phyloP scores from a whole-genome alignment of 2,329 filamentous ascomycete genomes.

The Calonectria pteridis region DNA sequence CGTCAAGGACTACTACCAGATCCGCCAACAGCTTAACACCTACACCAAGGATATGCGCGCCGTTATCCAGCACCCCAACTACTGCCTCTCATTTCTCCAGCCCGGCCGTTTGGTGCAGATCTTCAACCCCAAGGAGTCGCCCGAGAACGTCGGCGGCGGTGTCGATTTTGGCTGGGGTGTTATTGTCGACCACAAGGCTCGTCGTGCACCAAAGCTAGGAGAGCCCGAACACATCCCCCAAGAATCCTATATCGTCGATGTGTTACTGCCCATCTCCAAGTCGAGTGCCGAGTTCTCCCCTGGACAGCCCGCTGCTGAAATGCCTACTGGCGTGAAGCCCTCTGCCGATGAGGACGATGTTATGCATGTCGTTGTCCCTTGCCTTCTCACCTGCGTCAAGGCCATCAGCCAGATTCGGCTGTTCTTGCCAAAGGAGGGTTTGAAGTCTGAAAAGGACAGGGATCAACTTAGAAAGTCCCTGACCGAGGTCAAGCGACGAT shows the following conservation, averaged over 20 bases:
- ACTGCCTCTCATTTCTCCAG: constrained; percentile 87
- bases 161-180: constrained; percentile 94
- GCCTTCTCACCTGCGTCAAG: constrained; percentile 87
- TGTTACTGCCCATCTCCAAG: constrained; percentile 74
- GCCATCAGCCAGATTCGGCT: constrained; percentile 87
- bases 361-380: constrained; percentile 70
- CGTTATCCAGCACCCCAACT: constrained; percentile 91
- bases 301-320: constrained; percentile 54
- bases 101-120: constrained; percentile 89
- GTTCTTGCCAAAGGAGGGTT: constrained; percentile 80
- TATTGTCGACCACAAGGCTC: constrained; percentile 78
- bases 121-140: constrained; percentile 73
- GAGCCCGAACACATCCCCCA: constrained; percentile 79
- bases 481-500: constrained; percentile 84
- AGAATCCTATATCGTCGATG: constrained; percentile 85
- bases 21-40: constrained; percentile 84
- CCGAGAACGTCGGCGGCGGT: constrained; percentile 52
- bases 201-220: constrained; percentile 75
- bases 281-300: constrained; percentile 61
- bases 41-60: constrained; percentile 91
- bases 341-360: constrained; percentile 45
- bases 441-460: constrained; percentile 75
- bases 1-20: constrained; percentile 93
- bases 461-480: constrained; percentile 77
- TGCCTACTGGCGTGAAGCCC: constrained; percentile 71